A percentile compares a stretch with the other conserved stretches of the same genome.
phyloP scores from a whole-genome alignment of 257 asterid genomes.

The Scutellaria minor region DNA sequence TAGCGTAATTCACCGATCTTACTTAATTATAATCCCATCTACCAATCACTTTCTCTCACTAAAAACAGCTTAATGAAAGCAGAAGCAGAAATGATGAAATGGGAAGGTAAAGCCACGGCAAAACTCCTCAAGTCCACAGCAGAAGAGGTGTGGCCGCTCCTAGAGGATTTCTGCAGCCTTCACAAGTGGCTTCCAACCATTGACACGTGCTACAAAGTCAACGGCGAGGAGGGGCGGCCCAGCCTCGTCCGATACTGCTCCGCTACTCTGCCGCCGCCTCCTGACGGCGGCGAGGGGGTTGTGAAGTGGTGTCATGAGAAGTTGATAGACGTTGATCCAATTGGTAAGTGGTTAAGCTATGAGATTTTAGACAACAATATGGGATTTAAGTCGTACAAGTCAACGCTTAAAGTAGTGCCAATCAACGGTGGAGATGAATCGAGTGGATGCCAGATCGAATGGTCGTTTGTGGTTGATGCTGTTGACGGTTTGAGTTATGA shows the following conservation, averaged over 20 bases:
- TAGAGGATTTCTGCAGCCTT: slow-evolving; percentile 65
- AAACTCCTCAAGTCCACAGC: slow-evolving; percentile 45
- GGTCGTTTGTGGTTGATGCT: slow-evolving; percentile 74
- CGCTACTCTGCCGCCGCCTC: slow-evolving; percentile 35
- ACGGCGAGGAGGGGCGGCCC: slow-evolving; percentile 37
- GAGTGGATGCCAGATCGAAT: slow-evolving; percentile 60
- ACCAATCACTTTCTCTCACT: neutral
- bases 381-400: slow-evolving; percentile 52
- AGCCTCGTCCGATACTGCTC: slow-evolving; percentile 66
- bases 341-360: slow-evolving; percentile 46
- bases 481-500: slow-evolving; percentile 56
- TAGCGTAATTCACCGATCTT: neutral
- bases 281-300: slow-evolving; percentile 28
- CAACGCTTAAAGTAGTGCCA: slow-evolving; percentile 48
- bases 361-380: slow-evolving; percentile 60
- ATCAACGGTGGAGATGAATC: slow-evolving; percentile 37
- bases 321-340: slow-evolving; percentile 48
- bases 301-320: slow-evolving; percentile 67
- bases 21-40: neutral
- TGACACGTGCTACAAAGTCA: slow-evolving; percentile 57
- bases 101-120: slow-evolving; percentile 67
- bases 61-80: slow-evolving; percentile 40
- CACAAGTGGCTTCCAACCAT: slow-evolving; percentile 67
- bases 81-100: slow-evolving; percentile 38
- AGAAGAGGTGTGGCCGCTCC: slow-evolving; percentile 62